These are phyloP conservation scores for Irpex sp. DNA, from an alignment of 1,284 basidiomycete genomes.

Conservation along the genomic window DNA sequence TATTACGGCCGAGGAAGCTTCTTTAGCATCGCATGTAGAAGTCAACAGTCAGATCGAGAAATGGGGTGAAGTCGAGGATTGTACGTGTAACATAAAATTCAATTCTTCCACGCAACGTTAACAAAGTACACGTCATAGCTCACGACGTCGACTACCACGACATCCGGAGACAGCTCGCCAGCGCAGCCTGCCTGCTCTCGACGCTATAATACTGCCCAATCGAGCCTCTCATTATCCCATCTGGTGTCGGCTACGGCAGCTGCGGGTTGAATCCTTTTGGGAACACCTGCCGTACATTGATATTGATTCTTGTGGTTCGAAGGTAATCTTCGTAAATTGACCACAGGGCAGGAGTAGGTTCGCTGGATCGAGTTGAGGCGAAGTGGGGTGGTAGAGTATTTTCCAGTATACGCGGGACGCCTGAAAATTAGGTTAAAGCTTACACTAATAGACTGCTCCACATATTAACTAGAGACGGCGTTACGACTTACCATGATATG, in stretches of 20 bases:
- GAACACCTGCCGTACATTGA: conserved; percentile 88
- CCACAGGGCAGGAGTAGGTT: conserved; percentile 38
- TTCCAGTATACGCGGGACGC: conserved; percentile 86
- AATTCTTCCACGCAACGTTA: neutral
- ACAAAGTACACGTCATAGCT: conserved; percentile 42
- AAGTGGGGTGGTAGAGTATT: conserved; percentile 70
- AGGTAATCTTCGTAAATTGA: conserved; percentile 61
- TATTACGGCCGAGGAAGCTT: conserved; percentile 81
- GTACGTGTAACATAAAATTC: conserved; percentile 48
- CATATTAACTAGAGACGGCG: neutral
- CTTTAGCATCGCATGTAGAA: conserved; percentile 87
- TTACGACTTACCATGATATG: conserved; percentile 74
- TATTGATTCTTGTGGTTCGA: conserved; percentile 71
- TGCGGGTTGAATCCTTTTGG: conserved; percentile 61
- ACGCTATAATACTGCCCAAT: neutral
- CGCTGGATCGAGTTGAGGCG: conserved; percentile 16
- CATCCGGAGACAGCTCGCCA: conserved; percentile 83
- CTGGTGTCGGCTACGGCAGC: neutral
- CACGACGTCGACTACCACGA: conserved; percentile 98
- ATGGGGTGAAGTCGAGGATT: conserved; percentile 99
- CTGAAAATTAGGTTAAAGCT: conserved; percentile 31
- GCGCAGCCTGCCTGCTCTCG: conserved; percentile 57
- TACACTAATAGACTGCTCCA: neutral
- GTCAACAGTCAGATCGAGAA: conserved; percentile 92
- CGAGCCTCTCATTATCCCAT: neutral